Percentiles rank a stretch among this genome's conserved stretches.
Evolutionary conservation across 1,139 yeast species (phyloP).

Genomic region (Taphrina populina): DNA sequence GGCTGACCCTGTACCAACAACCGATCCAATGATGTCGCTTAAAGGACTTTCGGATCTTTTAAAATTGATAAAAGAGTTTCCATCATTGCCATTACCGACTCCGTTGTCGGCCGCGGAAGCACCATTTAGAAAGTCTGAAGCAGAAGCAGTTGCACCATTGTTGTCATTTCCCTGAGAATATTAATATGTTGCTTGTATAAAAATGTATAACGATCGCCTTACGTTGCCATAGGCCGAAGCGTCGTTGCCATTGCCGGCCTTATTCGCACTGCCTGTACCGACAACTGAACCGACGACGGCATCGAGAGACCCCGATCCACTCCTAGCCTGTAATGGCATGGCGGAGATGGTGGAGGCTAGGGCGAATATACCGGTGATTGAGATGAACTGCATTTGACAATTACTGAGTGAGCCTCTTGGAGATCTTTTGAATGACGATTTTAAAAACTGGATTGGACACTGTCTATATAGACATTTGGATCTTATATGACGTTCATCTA

Average conservation of each 20-base stretch:
- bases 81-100: conserved; percentile 13
- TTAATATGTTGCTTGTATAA: background rate
- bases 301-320: background rate
- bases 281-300: background rate
- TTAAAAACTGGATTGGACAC: too few relatives aligned
- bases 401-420: too few relatives aligned
- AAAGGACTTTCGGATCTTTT: background rate
- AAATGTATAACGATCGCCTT: background rate
- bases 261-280: conserved; percentile 3
- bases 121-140: conserved; percentile 8
- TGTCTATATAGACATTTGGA: too few relatives aligned
- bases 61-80: background rate
- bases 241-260: conserved; percentile 10
- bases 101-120: conserved; percentile 13
- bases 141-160: conserved; percentile 6
- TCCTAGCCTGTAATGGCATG: background rate
- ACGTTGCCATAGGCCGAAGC: conserved; percentile 7
- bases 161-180: conserved; percentile 8
- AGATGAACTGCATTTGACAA: conserved; percentile 6
- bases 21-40: background rate
- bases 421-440: too few relatives aligned
- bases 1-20: background rate
- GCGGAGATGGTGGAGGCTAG: background rate
- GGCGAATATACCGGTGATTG: background rate
- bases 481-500: too few relatives aligned